Base-by-base conservation (phyloP, 2,329 filamentous ascomycete genomes). In the Berkeleyomyces rouxiae region DNA sequence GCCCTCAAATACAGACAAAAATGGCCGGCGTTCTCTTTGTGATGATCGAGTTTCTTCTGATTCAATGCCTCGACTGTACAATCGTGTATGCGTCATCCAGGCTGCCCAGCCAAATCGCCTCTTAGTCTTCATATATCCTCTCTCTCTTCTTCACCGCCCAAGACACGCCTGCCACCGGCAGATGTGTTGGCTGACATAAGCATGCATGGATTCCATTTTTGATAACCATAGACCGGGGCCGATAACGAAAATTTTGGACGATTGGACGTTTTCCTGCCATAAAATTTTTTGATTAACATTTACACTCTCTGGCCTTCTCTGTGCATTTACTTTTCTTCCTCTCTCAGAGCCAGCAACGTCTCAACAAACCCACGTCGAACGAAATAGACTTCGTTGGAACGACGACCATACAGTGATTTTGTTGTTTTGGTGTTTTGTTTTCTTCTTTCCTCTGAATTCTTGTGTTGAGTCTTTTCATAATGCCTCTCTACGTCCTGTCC, bases 401-500 rank as follows among this genome's bases (percentile, higher is more conserved):
- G 53, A 60, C 59, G 44, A 61, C 16, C 16, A 9, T 44, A 33
- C 43, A 44, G 61, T 59, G 49, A 37, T 47, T 33, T 47, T 63
- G 58, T 60, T 61, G 43, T 58, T 61, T 59, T 59, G 42, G 47
- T 51, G 5, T 43, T 55, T 58, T 61, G 23, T 63, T 36, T 61
- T 37, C 57, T 60, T 61, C 16, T 43, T 43, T 42, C 31, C 43
- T 36, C 16, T 58, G n/a, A 40, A 49, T 62, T 44, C 51, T 62
- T 13, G 23, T 46, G 16, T 36, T 51, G 51, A 47, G 33, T 58
- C 16, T 61, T 62, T 61, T 59, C 51, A 65, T 62, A 65, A 65
- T 65, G 64, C 64, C 87, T 77, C 84, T 93, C 74, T 95, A 95
- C 77, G 88, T 96, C 77, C 85, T 96, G 70, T 87, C 87, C 71